Evolutionary conservation across 139 green algal genomes (phyloP), one percentile per base, ranked within the genome.

Genomic region (Chlamydomonas sphaeroides): DNA sequence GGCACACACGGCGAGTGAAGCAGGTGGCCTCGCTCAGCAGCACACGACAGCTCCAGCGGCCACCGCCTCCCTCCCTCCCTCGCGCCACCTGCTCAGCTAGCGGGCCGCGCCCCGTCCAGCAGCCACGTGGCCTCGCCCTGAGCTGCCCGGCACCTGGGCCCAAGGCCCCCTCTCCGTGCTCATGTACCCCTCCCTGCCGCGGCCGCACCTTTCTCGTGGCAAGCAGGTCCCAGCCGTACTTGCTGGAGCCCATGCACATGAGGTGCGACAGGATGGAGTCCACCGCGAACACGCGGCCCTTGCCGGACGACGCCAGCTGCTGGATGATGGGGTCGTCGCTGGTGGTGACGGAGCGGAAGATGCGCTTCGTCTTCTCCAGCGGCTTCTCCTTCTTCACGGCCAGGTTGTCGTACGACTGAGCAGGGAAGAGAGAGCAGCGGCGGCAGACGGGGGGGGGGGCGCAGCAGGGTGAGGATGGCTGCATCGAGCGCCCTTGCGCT

Each of bases 141-240:
- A 3, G 23, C 25, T 18, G 21, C 30, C 21, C 65, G 17, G 5
- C 66, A 72, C 36, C 17, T 72, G 25, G 36, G 21, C 33, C n/a
- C 11, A 36, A 68, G 28, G 28, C 61, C 21, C 8, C 33, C 42
- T 42, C 17, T 8, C 30, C 20, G 30, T 5, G 36, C 25, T 26
- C 41, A 20, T 26, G 41, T 28, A n/a, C n/a, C n/a, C n/a, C n/a
- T n/a, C n/a, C 7, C 48, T 0, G 6, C 35, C 35, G 0, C 32
- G 42, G 3, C 2, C 76, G 14, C 68, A 85, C 79, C 79, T 78
- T 79, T 39, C 68, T 56, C 17, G 93, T 96, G 67, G 95, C 87
- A 1, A 97, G 83, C 42, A 98, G 65, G 84, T 98, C 95, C 97
- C 97, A 99, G 59, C 91, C 93, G 93, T 98, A 99, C 42, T 97